Evolutionary conservation across 2,329 filamentous ascomycete species (phyloP).

Genomic region (Hypoxylon sp.): DNA sequence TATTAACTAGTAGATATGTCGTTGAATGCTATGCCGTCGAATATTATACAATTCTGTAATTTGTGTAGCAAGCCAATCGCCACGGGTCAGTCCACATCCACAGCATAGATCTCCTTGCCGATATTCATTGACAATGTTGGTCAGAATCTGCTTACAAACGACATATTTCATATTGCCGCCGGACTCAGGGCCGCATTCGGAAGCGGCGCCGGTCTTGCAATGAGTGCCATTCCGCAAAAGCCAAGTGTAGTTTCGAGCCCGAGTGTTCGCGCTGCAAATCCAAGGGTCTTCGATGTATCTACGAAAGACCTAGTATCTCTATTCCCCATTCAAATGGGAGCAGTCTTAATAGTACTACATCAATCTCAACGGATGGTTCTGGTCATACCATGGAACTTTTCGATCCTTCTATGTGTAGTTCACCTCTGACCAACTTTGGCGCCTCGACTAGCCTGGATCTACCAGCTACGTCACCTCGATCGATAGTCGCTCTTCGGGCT

Average conservation of each 20-base stretch:
- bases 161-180: constrained; percentile 49
- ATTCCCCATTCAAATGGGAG: not conserved
- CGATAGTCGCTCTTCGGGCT: constrained; percentile 37
- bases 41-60: constrained; percentile 42
- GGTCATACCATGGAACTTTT: constrained; percentile 2
- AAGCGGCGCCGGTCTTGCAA: constrained; percentile 50
- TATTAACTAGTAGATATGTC: constrained; percentile 16
- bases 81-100: constrained; percentile 39
- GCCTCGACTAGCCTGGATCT: constrained; percentile 24
- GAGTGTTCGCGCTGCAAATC: constrained; percentile 46
- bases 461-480: constrained; percentile 35
- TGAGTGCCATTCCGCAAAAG: constrained; percentile 48
- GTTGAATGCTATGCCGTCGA: constrained; percentile 12
- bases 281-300: constrained; percentile 46
- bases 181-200: constrained; percentile 41
- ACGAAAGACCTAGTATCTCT: constrained; percentile 38
- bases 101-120: not conserved
- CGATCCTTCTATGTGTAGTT: not conserved
- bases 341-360: not conserved
- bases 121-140: constrained; percentile 3
- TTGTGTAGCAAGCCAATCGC: constrained; percentile 50
- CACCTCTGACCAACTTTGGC: constrained; percentile 25
- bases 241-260: constrained; percentile 49
- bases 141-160: constrained; percentile 48
- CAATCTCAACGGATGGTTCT: not conserved